phyloP scores from a whole-genome alignment of 352 stramenopile species.

The Phytophthora foliorum region DNA sequence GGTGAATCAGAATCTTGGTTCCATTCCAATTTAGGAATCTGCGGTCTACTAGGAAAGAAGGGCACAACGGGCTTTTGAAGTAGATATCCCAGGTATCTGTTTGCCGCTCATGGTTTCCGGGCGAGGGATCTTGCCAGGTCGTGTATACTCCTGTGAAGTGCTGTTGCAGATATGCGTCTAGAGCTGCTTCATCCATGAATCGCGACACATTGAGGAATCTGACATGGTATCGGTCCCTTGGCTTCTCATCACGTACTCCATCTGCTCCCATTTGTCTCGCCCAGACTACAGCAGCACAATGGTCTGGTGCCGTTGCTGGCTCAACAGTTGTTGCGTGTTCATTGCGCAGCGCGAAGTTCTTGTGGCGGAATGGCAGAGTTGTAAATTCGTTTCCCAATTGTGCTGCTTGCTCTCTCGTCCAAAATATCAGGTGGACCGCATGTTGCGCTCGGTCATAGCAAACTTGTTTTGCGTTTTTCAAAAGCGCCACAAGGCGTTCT shows the following conservation, averaged over 20 bases:
- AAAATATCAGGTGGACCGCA: not conserved
- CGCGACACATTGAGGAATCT: not conserved
- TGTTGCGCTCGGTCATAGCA: not conserved
- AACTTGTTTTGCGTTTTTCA: not conserved
- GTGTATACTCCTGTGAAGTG: not conserved
- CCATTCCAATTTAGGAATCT: slow-evolving; percentile 3
- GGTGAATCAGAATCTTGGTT: not conserved
- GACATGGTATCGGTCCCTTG: not conserved
- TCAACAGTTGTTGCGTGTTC: too few species aligned
- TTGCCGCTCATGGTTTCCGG: not conserved
- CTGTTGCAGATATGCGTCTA: not conserved
- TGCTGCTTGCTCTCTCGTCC: not conserved
- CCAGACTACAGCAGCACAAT: not conserved
- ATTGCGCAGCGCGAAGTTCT: too few species aligned
- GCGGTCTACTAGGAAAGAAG: not conserved
- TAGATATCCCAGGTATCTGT: not conserved
- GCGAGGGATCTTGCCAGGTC: not conserved
- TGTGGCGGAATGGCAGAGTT: too few species aligned
- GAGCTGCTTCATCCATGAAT: not conserved
- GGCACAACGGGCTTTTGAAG: not conserved
- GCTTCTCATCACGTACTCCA: not conserved
- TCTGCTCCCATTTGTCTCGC: not conserved
- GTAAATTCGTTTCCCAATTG: not conserved
- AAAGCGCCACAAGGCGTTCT: not conserved
- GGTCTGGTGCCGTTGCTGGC: not conserved